phyloP scores from a whole-genome alignment of 2,329 filamentous ascomycete species.

The Neonectria coccinea region DNA sequence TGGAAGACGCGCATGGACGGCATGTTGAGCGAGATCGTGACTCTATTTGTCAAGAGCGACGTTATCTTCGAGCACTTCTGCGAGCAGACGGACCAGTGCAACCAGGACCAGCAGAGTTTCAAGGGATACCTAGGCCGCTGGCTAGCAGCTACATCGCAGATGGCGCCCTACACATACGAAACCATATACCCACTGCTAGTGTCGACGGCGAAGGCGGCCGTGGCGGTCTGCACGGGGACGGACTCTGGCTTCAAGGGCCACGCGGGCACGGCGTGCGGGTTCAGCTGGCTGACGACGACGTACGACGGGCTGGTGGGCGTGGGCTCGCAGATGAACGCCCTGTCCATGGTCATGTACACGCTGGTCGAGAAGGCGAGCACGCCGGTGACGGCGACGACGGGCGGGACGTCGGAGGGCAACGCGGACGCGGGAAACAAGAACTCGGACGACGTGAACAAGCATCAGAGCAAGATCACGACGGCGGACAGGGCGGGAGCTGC shows the following conservation, averaged over 20 bases:
- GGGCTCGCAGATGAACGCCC: slow-evolving; percentile 76
- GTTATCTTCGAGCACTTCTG: slow-evolving; percentile 76
- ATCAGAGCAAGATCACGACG: slow-evolving; percentile 55
- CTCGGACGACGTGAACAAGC: slow-evolving; percentile 45
- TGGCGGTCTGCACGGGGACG: slow-evolving; percentile 62
- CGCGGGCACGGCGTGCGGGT: slow-evolving; percentile 73
- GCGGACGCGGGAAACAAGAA: slow-evolving; percentile 56
- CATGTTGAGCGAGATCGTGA: slow-evolving; percentile 62
- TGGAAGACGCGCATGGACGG: slow-evolving; percentile 72
- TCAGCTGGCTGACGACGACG: slow-evolving; percentile 67
- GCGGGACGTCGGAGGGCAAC: slow-evolving; percentile 69
- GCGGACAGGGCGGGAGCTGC: slow-evolving; percentile 68
- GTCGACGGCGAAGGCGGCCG: slow-evolving; percentile 65
- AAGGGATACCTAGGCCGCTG: slow-evolving; percentile 81
- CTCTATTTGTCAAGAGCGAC: slow-evolving; percentile 65
- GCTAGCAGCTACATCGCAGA: slow-evolving; percentile 66
- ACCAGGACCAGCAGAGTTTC: slow-evolving; percentile 79
- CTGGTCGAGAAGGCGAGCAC: slow-evolving; percentile 58
- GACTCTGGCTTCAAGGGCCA: slow-evolving; percentile 61
- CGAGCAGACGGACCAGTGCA: slow-evolving; percentile 70
- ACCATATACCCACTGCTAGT: slow-evolving; percentile 64
- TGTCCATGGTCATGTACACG: slow-evolving; percentile 72
- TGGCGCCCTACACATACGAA: slow-evolving; percentile 65
- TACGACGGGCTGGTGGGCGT: slow-evolving; percentile 74
- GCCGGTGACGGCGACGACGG: slow-evolving; percentile 65